Percentiles rank a stretch among this genome's conserved stretches.
phyloP scores from a whole-genome alignment of 2,329 filamentous ascomycete genomes.

The Exophiala xenobiotica region DNA sequence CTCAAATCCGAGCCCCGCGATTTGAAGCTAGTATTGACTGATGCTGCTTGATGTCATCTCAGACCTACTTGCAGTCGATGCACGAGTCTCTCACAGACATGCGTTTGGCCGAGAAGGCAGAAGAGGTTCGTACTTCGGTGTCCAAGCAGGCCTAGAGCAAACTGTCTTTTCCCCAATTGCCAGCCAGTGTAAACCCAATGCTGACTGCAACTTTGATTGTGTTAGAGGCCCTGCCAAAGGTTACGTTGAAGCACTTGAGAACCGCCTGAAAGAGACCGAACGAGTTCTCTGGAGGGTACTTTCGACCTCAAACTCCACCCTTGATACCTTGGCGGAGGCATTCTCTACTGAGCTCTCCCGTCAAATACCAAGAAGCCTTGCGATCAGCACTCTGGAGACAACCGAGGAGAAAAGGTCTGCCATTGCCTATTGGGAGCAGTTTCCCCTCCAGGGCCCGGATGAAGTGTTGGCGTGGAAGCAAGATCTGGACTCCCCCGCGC shows the following conservation, averaged over 20 bases:
- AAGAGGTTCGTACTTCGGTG: conserved; percentile 35
- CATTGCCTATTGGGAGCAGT: conserved; percentile 35
- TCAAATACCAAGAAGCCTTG: conserved; percentile 2
- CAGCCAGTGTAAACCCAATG: not conserved
- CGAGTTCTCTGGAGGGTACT: conserved; percentile 38
- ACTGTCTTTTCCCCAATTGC: too few relatives aligned
- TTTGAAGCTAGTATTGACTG: not conserved
- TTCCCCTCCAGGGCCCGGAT: conserved; percentile 34
- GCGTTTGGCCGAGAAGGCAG: conserved; percentile 41
- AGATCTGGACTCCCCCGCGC: conserved; percentile 19
- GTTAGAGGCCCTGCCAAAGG: conserved; percentile 45
- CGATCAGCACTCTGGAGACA: conserved; percentile 1
- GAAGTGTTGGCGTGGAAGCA: conserved; percentile 38
- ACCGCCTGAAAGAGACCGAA: conserved; percentile 43
- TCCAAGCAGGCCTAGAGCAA: too few relatives aligned
- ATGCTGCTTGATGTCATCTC: not conserved
- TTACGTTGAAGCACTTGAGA: conserved; percentile 44
- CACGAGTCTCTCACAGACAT: conserved; percentile 35
- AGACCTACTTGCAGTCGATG: conserved; percentile 42
- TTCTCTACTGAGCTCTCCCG: conserved; percentile 15
- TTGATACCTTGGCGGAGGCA: conserved; percentile 31
- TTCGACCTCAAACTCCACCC: conserved; percentile 29
- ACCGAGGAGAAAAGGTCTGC: conserved; percentile 12
- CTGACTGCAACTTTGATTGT: not conserved
- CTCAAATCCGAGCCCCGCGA: too few relatives aligned